Base-by-base conservation (phyloP, 2,329 filamentous ascomycete species). In the Daldinia sp. region DNA sequence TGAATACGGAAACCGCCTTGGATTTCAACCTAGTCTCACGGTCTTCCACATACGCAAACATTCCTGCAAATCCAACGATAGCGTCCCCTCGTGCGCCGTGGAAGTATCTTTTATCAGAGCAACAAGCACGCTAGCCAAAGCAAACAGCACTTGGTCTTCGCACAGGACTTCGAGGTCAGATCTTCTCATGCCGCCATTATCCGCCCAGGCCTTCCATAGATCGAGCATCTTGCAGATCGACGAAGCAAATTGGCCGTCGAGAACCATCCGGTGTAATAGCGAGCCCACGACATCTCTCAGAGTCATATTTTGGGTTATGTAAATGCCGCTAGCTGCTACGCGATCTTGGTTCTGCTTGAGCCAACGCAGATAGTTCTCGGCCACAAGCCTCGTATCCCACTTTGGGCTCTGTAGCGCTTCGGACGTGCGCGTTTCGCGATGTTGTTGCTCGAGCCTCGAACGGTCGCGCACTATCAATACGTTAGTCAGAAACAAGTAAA, bases 381-480 rank as follows among this genome's bases (percentile, higher is more conserved):
- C 85, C 2, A 85, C 81, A 3, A 82, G 79, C 62, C 80, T 80
- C 6, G 80, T 79, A 60, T 84, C 83, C 86, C 86, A 88, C 67
- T 83, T 85, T 12, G 85, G 83, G 60, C 84, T 86, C 65, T 86
- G 84, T 15, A 88, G 73, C 4, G 86, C 86, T 73, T 88, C 86
- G 67, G 82, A 77, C 51, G 79, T 75, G 20, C 83, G 81, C n/a
- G 80, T 77, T 20, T 87, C 84, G 6, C 76, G 79, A n/a, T 83
- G 80, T 68, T 86, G 80, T 7, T 72, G 75, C 1, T 83, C 77
- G 1, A 75, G 72, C 20, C 82, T 81, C 65, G 75, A 73, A 9
- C 76, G 79, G 12, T 85, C 83, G 3, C 80, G 79, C 79, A 84
- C 82, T 85, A 39, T 23, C 42, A 62, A 18, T 65, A 62, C 13